phyloP scores from a whole-genome alignment of 768 basidiomycete genomes.

The Pilatotrama ljubarskyi region DNA sequence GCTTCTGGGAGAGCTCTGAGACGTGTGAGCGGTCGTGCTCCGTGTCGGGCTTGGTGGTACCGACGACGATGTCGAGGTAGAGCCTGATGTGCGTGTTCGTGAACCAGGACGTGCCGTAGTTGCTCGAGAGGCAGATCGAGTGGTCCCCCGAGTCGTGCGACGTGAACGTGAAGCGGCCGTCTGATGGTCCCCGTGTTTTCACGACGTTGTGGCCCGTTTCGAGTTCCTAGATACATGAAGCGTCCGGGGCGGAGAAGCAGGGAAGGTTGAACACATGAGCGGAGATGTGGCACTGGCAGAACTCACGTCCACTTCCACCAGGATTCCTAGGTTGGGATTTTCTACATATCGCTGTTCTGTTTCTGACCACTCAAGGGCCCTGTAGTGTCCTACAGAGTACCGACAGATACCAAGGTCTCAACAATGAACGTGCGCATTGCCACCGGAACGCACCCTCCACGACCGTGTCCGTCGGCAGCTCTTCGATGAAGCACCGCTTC shows the following conservation, averaged over 20 bases:
- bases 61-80: slow-evolving; percentile 92
- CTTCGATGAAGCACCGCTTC: slow-evolving; percentile 94
- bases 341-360: slow-evolving; percentile 60
- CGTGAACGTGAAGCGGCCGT: slow-evolving; percentile 95
- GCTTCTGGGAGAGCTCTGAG: slow-evolving; percentile 74
- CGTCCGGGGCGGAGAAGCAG: neutral
- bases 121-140: slow-evolving; percentile 92
- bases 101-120: slow-evolving; percentile 86
- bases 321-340: slow-evolving; percentile 80
- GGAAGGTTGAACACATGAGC: neutral
- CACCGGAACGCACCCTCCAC: slow-evolving; percentile 69
- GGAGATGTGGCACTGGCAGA: neutral
- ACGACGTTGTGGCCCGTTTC: slow-evolving; percentile 79
- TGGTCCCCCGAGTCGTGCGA: slow-evolving; percentile 97
- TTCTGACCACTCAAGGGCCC: slow-evolving; percentile 90
- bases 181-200: slow-evolving; percentile 85
- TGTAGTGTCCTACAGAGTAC: slow-evolving; percentile 76
- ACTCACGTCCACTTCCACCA: slow-evolving; percentile 88
- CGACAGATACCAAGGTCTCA: neutral
- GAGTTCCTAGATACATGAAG: slow-evolving; percentile 64
- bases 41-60: slow-evolving; percentile 80
- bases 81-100: slow-evolving; percentile 83
- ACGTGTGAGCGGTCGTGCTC: slow-evolving; percentile 88
- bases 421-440: neutral
- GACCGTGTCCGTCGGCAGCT: slow-evolving; percentile 92